phyloP scores from a whole-genome alignment of 768 basidiomycete species.

The Suillus americanus region DNA sequence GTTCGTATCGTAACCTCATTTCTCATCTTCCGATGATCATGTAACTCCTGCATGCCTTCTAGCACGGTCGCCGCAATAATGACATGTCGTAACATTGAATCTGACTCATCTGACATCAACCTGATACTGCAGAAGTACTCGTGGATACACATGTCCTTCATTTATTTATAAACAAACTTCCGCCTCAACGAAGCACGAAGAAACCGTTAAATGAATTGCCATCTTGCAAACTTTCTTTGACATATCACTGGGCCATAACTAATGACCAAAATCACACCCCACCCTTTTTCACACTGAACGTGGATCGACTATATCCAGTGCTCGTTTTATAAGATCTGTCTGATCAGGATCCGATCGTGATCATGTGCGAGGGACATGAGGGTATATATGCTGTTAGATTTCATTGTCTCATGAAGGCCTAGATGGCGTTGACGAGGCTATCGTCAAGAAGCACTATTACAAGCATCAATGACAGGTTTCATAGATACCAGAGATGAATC shows the following conservation, averaged over 20 bases:
- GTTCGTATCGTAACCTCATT: neutral
- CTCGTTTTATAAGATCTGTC: neutral
- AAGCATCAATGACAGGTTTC: neutral
- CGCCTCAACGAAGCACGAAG: neutral
- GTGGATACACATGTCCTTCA: neutral
- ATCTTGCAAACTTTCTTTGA: slow-evolving; percentile 2
- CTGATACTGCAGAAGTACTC: neutral
- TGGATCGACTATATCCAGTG: neutral
- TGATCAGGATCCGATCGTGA: slow-evolving; percentile 5
- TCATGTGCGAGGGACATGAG: slow-evolving; percentile 1
- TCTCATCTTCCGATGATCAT: neutral
- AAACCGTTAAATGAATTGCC: neutral
- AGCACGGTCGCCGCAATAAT: neutral
- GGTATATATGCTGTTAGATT: neutral
- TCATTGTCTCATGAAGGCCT: neutral
- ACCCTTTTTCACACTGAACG: neutral
- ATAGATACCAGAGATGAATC: slow-evolving; percentile 6
- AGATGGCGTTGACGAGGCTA: neutral
- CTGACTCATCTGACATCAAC: neutral
- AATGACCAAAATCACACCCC: neutral
- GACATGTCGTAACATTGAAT: neutral
- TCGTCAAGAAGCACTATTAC: neutral
- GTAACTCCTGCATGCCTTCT: neutral
- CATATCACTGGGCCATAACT: neutral
- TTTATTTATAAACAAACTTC: neutral